Base-by-base conservation (phyloP, 768 basidiomycete species). In the Crucibulum laeve region DNA sequence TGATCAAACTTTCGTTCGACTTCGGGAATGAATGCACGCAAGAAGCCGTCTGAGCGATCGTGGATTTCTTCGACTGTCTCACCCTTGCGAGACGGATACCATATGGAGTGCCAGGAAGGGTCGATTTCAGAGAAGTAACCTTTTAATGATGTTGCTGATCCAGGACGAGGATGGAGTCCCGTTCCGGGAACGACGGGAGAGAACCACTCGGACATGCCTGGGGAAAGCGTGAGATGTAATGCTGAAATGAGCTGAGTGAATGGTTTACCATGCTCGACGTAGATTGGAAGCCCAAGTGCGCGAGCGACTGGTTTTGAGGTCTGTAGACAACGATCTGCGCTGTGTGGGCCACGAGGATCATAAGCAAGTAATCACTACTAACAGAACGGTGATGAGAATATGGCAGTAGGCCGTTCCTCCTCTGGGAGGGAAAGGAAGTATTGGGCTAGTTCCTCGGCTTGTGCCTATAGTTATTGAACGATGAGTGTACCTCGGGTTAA, bases 371-470 rank as follows among this genome's bases (percentile, higher is more conserved):
- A 37, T 19, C 18, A 18, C 38, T 15, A 57, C 62, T 55, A 66
- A 89, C 89, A 92, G 56, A 86, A 91, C 5, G 89, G 89, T 7
- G 89, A 91, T 8, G 87, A 89, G 60, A 89, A 84, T 44, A 91
- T 86, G 4, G 77, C 82, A 1, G 84, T 90, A 1, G 90, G 90
- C 10, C 76, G 71, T 34, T 83, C 73, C 5, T 80, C 71, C 42
- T 76, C 71, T 13, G 87, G 84, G 13, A 91, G 65, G 5, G 77
- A 74, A 17, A 68, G 48, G 51, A 91, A 80, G 58, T 85, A 77
- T 13, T 68, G 64, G 1, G 80, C 84, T 17, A 91, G 64, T 57
- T 91, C 87, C 43, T 76, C 60, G 1, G 91, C 88, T 66, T 93
- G 91, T 13, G 68, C 64, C 79, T 87, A 52, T 8, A 38, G 18